Conservation (phyloP, 2,329 filamentous ascomycete genomes). For the Lachnellula willkommii region DNA sequence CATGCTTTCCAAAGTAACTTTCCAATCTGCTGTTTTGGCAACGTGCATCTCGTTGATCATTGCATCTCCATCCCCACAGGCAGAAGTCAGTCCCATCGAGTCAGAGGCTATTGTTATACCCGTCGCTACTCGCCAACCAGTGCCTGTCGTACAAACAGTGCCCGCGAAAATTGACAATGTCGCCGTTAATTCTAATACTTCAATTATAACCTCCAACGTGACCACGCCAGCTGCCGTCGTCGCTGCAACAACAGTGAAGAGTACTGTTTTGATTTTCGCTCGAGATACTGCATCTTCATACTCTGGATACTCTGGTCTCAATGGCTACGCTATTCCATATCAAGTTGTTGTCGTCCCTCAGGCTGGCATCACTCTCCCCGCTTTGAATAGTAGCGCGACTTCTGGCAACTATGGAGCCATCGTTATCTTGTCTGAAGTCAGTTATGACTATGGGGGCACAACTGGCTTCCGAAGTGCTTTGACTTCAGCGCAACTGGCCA, state of each 20-base stretch:
- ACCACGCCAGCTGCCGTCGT: conserved; percentile 7
- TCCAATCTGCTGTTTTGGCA: conserved; percentile 8
- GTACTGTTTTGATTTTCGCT: conserved; percentile 52
- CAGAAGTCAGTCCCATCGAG: not conserved
- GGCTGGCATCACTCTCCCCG: conserved; percentile 45
- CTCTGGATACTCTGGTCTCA: conserved; percentile 48
- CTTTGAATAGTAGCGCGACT: conserved; percentile 41
- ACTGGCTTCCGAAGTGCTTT: conserved; percentile 32
- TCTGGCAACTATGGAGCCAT: conserved; percentile 56
- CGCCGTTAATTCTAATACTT: conserved; percentile 16
- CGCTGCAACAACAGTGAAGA: conserved; percentile 19
- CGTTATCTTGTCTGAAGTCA: conserved; percentile 35
- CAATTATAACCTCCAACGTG: not conserved
- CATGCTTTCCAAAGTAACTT: conserved; percentile 11
- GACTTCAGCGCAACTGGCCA: conserved; percentile 50
- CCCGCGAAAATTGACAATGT: conserved; percentile 12
- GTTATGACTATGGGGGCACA: conserved; percentile 44
- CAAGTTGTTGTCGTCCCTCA: conserved; percentile 50
- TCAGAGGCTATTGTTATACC: conserved; percentile 4
- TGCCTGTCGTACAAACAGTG: conserved; percentile 10
- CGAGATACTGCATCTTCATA: conserved; percentile 44
- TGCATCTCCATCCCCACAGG: not conserved
- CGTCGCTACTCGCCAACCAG: conserved; percentile 5
- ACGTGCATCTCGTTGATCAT: conserved; percentile 3
- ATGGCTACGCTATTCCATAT: conserved; percentile 57